These are phyloP conservation scores for Plasmodium gallinaceum DNA, from an alignment of 169 alveolate species.

Conservation along the genomic window DNA sequence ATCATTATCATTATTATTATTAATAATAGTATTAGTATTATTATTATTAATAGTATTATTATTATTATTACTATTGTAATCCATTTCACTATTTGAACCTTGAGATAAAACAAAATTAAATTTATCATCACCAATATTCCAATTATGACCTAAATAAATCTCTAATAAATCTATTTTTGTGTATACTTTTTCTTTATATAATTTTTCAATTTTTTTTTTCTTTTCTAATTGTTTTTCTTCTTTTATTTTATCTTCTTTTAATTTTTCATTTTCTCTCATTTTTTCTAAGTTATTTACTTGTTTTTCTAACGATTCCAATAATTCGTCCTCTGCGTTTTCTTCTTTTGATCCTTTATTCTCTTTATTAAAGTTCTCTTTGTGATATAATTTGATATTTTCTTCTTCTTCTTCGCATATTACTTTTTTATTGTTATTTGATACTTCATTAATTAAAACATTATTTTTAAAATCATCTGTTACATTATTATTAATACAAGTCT, in stretches of 20 bases:
- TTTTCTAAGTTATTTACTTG: neutral
- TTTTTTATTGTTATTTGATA: neutral
- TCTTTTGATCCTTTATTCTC: neutral
- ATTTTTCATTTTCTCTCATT: neutral
- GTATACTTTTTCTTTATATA: conserved; percentile 20
- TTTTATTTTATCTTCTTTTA: neutral
- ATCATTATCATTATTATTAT: neutral
- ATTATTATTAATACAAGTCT: neutral
- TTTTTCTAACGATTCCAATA: conserved; percentile 33
- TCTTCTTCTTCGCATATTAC: neutral
- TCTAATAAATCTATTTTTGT: conserved; percentile 60
- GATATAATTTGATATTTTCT: neutral
- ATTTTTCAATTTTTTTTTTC: conserved; percentile 24
- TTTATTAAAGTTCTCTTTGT: neutral
- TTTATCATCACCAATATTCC: conserved; percentile 29
- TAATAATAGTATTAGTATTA: neutral
- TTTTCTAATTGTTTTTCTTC: conserved; percentile 9
- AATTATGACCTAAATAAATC: conserved; percentile 53
- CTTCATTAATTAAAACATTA: neutral
- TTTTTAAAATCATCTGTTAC: neutral
- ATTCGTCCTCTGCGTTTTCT: neutral
- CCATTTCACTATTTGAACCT: conserved; percentile 11
- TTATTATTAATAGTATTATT: conserved; percentile 1
- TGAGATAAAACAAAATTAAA: conserved; percentile 44
- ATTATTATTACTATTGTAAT: conserved; percentile 25